Percentiles rank a stretch among this genome's conserved stretches.
Evolutionary conservation across 768 basidiomycete genomes (phyloP).

Genomic region (Plicaturopsis crispa): DNA sequence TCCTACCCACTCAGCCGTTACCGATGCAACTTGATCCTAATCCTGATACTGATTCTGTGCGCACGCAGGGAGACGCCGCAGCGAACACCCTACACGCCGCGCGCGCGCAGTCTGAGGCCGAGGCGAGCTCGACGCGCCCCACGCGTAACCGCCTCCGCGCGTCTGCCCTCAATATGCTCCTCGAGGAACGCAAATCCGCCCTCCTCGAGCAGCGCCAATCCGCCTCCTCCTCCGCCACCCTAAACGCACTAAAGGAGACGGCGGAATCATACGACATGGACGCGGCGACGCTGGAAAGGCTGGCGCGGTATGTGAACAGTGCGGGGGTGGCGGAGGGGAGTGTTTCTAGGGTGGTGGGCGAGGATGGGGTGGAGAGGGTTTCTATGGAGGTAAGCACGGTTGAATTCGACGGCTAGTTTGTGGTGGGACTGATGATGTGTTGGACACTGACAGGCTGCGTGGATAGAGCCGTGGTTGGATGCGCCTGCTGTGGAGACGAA

Average conservation of each 20-base stretch:
- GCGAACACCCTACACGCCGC: slow-evolving; percentile 41
- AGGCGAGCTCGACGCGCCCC: slow-evolving; percentile 34
- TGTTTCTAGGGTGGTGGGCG: slow-evolving; percentile 33
- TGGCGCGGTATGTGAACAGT: slow-evolving; percentile 53
- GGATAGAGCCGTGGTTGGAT: slow-evolving; percentile 30
- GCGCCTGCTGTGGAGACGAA: no score
- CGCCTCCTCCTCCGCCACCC: slow-evolving; percentile 25
- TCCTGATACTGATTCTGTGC: slow-evolving; percentile 1
- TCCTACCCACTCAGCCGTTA: neutral
- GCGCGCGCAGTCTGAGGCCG: slow-evolving; percentile 45
- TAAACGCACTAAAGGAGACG: slow-evolving; percentile 38
- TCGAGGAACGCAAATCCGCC: slow-evolving; percentile 55
- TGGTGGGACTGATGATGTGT: slow-evolving; percentile 2
- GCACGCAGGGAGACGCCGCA: slow-evolving; percentile 16
- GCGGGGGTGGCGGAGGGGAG: slow-evolving; percentile 50
- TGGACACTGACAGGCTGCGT: slow-evolving; percentile 30
- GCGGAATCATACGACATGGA: slow-evolving; percentile 52
- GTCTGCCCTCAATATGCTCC: slow-evolving; percentile 41
- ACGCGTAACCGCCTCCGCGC: slow-evolving; percentile 51
- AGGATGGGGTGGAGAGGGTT: slow-evolving; percentile 48
- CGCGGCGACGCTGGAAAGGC: slow-evolving; percentile 35
- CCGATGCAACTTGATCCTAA: neutral
- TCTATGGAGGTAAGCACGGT: slow-evolving; percentile 39
- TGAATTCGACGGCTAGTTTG: neutral
- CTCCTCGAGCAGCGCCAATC: slow-evolving; percentile 61